Base-by-base conservation (phyloP, 441 rosid genomes). In the Kokia cookei region DNA sequence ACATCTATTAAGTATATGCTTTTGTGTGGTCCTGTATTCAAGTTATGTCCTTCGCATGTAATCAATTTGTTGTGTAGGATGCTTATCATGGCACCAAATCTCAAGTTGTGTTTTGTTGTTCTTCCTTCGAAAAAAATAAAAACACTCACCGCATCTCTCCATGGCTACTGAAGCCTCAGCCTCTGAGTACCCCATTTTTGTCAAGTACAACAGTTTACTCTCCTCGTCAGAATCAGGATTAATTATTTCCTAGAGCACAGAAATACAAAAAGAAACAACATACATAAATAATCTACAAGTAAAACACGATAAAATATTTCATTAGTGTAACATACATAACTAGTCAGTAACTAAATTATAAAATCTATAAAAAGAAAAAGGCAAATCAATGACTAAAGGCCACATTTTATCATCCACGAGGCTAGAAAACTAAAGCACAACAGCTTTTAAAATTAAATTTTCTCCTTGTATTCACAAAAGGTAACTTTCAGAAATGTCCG, bases 131-230 rank as follows among this genome's bases (percentile, higher is more conserved):
- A 3, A 57, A 57, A 57, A 22, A 12, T 35, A 35, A 42, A 42
- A 45, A 60, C 59, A 77, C 87, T 14, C 53, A 96, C 98, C 99
- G 37, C 98, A 93, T 91, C 97, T 89, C 85, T 90, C 87, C 72
- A 91, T 40, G 75, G 99, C 98, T 69, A 84, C 73, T 76, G 89
- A 80, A 74, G 88, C 98, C 79, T 93, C 99, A 4, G 78, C 83
- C 73, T 51, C 65, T 5, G 85, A 50, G 81, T 89, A 96, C 15
- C 99, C 98, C 99, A 95, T 93, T 60, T 68, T 83, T 19, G 71
- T 78, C 74, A 95, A 81, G 75, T 74, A 81, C 53, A 67, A 17
- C 68, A 90, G 73, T 62, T 70, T 84, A 45, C 58, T 55, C 27
- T 84, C 83, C 73, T 79, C 81, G 35, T 69, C 86, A 35, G 85